Evolutionary conservation across 495 filamentous ascomycete species (phyloP), one percentile per base, ranked within the genome.

Genomic region (Neurospora tetraspora): DNA sequence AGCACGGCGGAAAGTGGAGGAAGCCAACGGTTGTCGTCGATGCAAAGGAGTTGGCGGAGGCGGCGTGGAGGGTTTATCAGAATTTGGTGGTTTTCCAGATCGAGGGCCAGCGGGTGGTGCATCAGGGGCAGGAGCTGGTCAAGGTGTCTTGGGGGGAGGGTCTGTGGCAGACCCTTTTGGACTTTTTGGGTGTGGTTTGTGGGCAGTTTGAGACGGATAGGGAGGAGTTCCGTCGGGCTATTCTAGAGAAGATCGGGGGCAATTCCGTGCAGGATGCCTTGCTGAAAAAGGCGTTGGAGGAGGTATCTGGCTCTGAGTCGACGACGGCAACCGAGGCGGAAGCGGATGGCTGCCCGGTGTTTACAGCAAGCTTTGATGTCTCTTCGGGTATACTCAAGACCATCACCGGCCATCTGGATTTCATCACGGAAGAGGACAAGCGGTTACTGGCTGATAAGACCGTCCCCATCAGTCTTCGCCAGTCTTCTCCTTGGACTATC

Each of bases 401-500:
- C 1, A 37, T 83, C 45, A 81, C 76, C 10, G 78, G 74, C 1
- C 80, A 74, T 23, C 7, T 82, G 42, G 73, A 82, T 71, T 78
- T 81, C 12, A 71, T 70, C 0, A 75, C 78, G 0, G 74, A 72
- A n/a, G 14, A 74, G 38, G 78, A 71, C 7, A 79, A 77, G 59
- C 39, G 71, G 37, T 73, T 82, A 2, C 74, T 83, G n/a, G 39
- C 73, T 2, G 73, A 79, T 36, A 81, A 76, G 36, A 10, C 12
- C 0, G 75, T 74, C 1, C 76, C 81, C 1, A 78, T 83, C 70
- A 69, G 74, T 9, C 45, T 82, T 14, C 71, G 73, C 6, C 80
- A 81, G 72, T 71, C 72, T 11, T 79, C 78, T 8, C 80, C 81
- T 1, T 79, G 78, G 65, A 76, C 76, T 6, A 77, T 84, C 73